Evolutionary conservation across 192 early-diverging fungal genomes (phyloP), one percentile per base, ranked within the genome.

Genomic region (Coemansia biformis): DNA sequence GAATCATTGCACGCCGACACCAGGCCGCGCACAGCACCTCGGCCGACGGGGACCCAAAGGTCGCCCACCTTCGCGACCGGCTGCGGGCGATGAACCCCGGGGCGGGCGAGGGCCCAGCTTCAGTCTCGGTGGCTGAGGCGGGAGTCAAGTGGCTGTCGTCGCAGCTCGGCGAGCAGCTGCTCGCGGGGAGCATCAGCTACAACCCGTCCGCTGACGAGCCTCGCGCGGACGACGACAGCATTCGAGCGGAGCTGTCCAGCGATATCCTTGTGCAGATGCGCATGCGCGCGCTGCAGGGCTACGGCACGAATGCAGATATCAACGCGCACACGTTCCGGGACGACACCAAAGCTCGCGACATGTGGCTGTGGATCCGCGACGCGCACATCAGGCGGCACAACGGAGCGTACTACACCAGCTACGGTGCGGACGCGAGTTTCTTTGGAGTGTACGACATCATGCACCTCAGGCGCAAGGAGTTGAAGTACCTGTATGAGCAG

Each of bases 241-340:
- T 54, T 6, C 39, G 54, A 32, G 46, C 37, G 32, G 51, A 43
- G 12, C 51, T 65, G 36, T 37, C 38, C 10, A 51, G 58, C 15
- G 94, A 98, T 61, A 83, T 96, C 35, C 83, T 89, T 3, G 80
- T 85, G 7, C 63, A 78, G 8, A 98, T 98, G 86, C 76, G 85
- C 22, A 75, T 79, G 45, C 79, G 88, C 38, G 91, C 85, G 2
- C 48, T 66, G 41, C 63, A 63, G 8, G 89, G 90, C 8, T 98
- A 98, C 66, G 83, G 79, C 8, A 79, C 89, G 73, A 77, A 87
- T 49, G 63, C 71, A 9, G 89, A 85, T 44, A 57, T 61, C 29
- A 75, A 77, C 34, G 39, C 49, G 28, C 65, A 44, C 3, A 45
- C 64, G 19, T 39, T 65, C 13, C 34, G 37, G 22, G 24, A 40